A percentile compares a stretch with the other conserved stretches of the same genome.
phyloP scores from a whole-genome alignment of 2,329 filamentous ascomycete species.

The Ophiostoma sp. region DNA sequence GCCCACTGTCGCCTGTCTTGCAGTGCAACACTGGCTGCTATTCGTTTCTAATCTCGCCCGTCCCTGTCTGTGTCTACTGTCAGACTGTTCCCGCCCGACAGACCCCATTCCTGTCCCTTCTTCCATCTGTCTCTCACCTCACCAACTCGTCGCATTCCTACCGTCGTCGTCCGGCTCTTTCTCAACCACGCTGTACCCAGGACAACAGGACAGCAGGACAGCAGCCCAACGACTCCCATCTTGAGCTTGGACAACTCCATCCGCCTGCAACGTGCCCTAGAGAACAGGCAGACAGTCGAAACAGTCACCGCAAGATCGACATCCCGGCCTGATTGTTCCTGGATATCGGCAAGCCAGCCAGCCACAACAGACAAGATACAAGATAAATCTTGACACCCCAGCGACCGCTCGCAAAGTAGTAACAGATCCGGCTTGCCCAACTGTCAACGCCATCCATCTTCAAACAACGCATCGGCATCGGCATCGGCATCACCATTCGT shows the following conservation, averaged over 20 bases:
- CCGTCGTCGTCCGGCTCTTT: too few relatives aligned
- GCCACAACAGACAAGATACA: not conserved
- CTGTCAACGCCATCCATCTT: not conserved
- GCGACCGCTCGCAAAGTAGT: not conserved
- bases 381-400: not conserved
- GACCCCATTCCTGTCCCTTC: not conserved
- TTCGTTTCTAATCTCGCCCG: not conserved
- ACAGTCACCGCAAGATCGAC: not conserved
- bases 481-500: too few relatives aligned
- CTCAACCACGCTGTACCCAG: not conserved
- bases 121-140: not conserved
- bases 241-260: not conserved
- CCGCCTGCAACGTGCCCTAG: not conserved
- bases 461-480: too few relatives aligned
- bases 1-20: constrained; percentile 3
- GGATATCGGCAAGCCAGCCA: not conserved
- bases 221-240: not conserved
- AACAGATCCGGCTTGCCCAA: not conserved
- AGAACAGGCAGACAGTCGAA: not conserved
- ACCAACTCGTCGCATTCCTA: not conserved
- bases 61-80: not conserved
- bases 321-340: not conserved
- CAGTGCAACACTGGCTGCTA: not conserved
- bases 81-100: not conserved
- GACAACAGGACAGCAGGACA: not conserved